phyloP scores from a whole-genome alignment of 176 grass and related monocot species.

The Calamus simplicifolius region DNA sequence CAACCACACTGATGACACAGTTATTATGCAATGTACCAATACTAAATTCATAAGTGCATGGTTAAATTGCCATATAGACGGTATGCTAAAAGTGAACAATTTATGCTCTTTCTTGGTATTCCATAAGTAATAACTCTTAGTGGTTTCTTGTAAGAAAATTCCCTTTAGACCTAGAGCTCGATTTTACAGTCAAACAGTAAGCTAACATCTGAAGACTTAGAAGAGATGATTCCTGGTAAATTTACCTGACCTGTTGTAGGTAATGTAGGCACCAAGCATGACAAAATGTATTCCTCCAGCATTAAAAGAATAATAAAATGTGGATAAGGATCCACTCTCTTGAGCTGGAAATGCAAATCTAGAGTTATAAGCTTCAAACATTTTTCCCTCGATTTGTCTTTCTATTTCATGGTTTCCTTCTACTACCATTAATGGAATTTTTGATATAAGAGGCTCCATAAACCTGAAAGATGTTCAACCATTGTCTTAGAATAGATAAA shows the following conservation, averaged over 20 bases:
- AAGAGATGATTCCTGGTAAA: not conserved
- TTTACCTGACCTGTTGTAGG: conserved; percentile 51
- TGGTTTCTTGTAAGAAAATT: no score
- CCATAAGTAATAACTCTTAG: no score
- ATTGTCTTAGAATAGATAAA: not conserved
- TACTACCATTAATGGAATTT: conserved; percentile 66
- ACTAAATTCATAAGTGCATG: no score
- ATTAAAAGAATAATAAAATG: conserved; percentile 90
- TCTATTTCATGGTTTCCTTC: conserved; percentile 91
- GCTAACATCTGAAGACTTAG: not conserved
- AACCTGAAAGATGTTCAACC: conserved; percentile 34
- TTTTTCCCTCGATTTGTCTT: conserved; percentile 44
- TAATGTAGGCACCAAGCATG: conserved; percentile 69
- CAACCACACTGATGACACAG: no score
- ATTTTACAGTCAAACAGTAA: not conserved
- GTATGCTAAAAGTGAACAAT: no score
- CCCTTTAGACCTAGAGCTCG: no score
- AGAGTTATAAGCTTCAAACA: conserved; percentile 57
- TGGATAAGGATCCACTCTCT: conserved; percentile 59
- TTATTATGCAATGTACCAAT: no score
- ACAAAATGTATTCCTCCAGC: conserved; percentile 74
- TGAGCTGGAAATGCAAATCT: conserved; percentile 64
- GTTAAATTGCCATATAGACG: no score
- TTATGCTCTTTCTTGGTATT: no score
- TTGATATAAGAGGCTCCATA: conserved; percentile 71